Percentiles rank a stretch among this genome's conserved stretches.
These are phyloP conservation scores for Acer yangbiense DNA, from an alignment of 345 rosid genomes.

Conservation along the genomic window DNA sequence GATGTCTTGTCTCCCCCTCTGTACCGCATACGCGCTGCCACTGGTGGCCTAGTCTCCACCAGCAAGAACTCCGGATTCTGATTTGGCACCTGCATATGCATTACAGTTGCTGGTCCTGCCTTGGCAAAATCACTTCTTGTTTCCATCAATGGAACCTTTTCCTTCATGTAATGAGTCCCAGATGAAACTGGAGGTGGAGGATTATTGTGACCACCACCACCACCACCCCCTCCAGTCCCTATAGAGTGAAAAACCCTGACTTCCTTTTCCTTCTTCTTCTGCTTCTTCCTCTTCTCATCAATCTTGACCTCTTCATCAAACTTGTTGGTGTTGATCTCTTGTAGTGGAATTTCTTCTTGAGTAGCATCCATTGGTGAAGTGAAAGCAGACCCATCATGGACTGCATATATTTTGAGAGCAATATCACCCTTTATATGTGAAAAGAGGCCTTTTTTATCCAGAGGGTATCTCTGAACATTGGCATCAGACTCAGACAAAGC, in stretches of 20 bases:
- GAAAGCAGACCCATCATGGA: constrained; percentile 22
- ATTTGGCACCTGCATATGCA: constrained; percentile 67
- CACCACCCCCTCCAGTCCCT: constrained; percentile 39
- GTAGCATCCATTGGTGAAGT: constrained; percentile 14
- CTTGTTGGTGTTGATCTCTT: constrained; percentile 33
- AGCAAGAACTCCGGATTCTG: constrained; percentile 67
- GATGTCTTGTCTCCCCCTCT: constrained; percentile 71
- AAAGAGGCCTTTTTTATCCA: constrained; percentile 79
- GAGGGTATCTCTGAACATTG: constrained; percentile 66
- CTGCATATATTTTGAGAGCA: constrained; percentile 50
- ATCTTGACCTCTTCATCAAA: constrained; percentile 24
- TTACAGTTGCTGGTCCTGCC: constrained; percentile 38
- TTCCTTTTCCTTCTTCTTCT: constrained; percentile 67
- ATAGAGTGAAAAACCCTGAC: constrained; percentile 78
- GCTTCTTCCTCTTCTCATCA: constrained; percentile 33
- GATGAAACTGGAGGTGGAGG: constrained; percentile 32
- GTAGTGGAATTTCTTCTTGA: constrained; percentile 28
- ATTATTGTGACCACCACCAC: constrained; percentile 5
- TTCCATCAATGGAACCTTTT: constrained; percentile 34
- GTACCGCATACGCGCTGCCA: constrained; percentile 72
- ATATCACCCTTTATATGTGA: constrained; percentile 78
- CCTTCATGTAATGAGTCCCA: background rate
- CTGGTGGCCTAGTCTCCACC: constrained; percentile 81
- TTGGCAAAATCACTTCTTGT: constrained; percentile 55
- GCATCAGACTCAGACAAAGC: constrained; percentile 65